Evolutionary conservation across 768 basidiomycete genomes (phyloP).

Genomic region (button mushroom (Agaricus bisporus)): DNA sequence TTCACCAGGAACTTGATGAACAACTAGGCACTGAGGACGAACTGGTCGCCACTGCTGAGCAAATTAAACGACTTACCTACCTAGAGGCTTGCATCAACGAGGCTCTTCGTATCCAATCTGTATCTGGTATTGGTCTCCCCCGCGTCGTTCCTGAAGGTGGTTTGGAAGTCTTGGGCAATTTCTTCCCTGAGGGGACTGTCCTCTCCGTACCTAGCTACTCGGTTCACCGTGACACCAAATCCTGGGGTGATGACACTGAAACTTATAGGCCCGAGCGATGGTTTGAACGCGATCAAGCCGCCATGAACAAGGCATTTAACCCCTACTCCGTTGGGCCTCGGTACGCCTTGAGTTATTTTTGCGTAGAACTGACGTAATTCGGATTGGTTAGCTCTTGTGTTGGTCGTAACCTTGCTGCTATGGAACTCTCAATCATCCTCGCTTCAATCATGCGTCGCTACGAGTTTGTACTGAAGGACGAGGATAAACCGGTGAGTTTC

Average conservation of each 20-base stretch:
- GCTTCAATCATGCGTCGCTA: slow-evolving; percentile 73
- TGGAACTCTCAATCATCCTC: slow-evolving; percentile 77
- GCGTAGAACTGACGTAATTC: neutral
- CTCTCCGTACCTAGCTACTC: slow-evolving; percentile 80
- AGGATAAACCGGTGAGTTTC: slow-evolving; percentile 45
- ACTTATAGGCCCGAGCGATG: slow-evolving; percentile 79
- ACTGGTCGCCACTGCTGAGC: slow-evolving; percentile 53
- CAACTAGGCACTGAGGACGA: slow-evolving; percentile 54
- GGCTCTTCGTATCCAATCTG: slow-evolving; percentile 77
- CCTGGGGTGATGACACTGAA: slow-evolving; percentile 80
- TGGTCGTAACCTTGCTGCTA: slow-evolving; percentile 72
- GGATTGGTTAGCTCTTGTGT: slow-evolving; percentile 60
- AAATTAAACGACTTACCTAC: slow-evolving; percentile 71
- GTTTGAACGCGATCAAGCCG: slow-evolving; percentile 62
- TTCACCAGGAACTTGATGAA: slow-evolving; percentile 72
- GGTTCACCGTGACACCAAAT: slow-evolving; percentile 62
- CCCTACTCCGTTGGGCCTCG: slow-evolving; percentile 82
- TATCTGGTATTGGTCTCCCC: slow-evolving; percentile 81
- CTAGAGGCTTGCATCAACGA: slow-evolving; percentile 88
- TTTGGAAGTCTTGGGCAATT: slow-evolving; percentile 46
- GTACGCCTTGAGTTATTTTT: slow-evolving; percentile 24
- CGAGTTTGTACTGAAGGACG: slow-evolving; percentile 62
- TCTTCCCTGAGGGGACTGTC: slow-evolving; percentile 70
- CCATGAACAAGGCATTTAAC: slow-evolving; percentile 71
- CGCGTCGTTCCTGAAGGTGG: slow-evolving; percentile 74